These are phyloP conservation scores for Medicago ruthenica DNA, from an alignment of 306 rosid species.

Conservation along the genomic window DNA sequence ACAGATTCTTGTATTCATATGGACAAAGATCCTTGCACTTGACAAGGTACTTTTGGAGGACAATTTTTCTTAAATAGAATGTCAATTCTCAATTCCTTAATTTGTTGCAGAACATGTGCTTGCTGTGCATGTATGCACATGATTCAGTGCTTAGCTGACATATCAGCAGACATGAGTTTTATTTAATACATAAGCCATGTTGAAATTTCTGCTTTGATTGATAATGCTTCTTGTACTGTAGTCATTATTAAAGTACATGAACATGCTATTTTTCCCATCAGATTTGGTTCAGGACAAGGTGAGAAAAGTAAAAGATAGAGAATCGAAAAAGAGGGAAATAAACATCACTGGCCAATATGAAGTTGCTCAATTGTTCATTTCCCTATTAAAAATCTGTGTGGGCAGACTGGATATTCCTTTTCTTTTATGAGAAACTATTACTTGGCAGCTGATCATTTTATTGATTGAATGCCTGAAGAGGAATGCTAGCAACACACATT, in stretches of 20 bases:
- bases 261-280: not conserved
- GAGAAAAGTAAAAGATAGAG: constrained; percentile 16
- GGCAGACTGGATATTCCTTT: constrained; percentile 9
- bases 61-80: constrained; percentile 16
- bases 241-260: not conserved
- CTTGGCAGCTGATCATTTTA: not conserved
- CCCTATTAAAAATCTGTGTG: constrained; percentile 2
- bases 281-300: not conserved
- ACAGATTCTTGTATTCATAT: constrained; percentile 94
- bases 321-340: not conserved
- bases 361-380: constrained; percentile 13
- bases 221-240: not conserved
- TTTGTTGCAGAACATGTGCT: not conserved
- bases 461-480: not conserved
- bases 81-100: constrained; percentile 13
- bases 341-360: not conserved
- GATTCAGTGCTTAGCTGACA: not conserved
- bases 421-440: not conserved
- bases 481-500: no score
- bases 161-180: not conserved
- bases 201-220: not conserved
- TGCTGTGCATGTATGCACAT: not conserved
- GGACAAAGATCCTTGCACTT: constrained; percentile 98
- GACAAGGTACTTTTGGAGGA: constrained; percentile 73
- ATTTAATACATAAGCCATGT: not conserved